phyloP scores from a whole-genome alignment of 768 basidiomycete genomes.

The Psilocybe sp. region DNA sequence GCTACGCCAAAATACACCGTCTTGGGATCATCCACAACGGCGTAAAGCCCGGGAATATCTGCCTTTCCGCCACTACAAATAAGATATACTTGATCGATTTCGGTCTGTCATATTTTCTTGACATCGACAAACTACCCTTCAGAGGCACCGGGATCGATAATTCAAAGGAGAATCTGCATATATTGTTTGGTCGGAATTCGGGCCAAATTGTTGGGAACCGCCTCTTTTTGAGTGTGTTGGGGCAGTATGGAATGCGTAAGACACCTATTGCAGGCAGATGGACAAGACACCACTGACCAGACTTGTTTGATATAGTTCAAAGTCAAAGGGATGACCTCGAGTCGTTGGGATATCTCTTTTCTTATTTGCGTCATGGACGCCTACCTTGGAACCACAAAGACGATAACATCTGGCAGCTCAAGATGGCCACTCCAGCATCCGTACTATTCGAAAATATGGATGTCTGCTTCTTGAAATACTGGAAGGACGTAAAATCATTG shows the following conservation, averaged over 20 bases:
- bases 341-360: constrained; percentile 31
- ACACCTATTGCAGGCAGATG: neutral
- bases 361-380: constrained; percentile 26
- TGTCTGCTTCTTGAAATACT: constrained; percentile 24
- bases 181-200: neutral
- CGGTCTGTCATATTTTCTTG: constrained; percentile 20
- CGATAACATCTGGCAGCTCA: constrained; percentile 21
- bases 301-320: constrained; percentile 17
- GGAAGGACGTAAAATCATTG: constrained; percentile 26
- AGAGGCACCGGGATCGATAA: constrained; percentile 11
- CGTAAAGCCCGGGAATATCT: constrained; percentile 30
- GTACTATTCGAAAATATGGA: constrained; percentile 26
- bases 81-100: constrained; percentile 25
- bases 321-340: constrained; percentile 36
- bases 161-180: neutral
- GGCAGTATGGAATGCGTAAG: constrained; percentile 30
- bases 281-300: neutral
- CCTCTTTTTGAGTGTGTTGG: constrained; percentile 26
- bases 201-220: constrained; percentile 25
- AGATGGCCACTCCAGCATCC: constrained; percentile 23
- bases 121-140: constrained; percentile 5
- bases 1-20: constrained; percentile 22
- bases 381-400: constrained; percentile 26
- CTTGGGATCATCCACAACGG: constrained; percentile 28
- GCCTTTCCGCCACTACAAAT: constrained; percentile 9